Base-by-base conservation (phyloP, 2,329 filamentous ascomycete genomes). In the Penicillium sp. region DNA sequence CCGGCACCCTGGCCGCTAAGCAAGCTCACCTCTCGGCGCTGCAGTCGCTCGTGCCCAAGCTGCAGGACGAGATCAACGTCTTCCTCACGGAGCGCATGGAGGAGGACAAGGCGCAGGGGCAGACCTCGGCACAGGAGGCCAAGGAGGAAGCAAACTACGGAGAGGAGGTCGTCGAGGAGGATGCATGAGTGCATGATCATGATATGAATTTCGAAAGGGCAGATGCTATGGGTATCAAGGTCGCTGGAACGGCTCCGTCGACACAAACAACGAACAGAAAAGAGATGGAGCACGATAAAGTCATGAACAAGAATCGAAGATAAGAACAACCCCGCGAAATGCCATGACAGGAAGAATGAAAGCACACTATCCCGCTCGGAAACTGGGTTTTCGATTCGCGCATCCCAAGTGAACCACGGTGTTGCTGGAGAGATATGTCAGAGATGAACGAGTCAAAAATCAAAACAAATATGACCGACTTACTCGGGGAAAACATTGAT, bases 401-500 rank as follows among this genome's bases (percentile, higher is more conserved):
- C 88, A 93, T 22, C 87, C 88, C 64, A 92, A 88, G 75, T 93
- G 88, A 53, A 93, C 86, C 13, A 90, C 87, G 11, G 70, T 73
- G 56, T 77, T 76, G 57, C 74, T 77, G 44, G 45, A 39, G 45
- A 39, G 34, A 50, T 13, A 31, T 50, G 54, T 66, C 49, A 65
- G 63, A 48, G 9, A 18, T 30, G 13, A 13, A 22, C 18, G 37
- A 9, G 29, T 6, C 29, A 19, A 40, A 14, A 40, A 31, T 25
- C 18, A 8, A 18, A 22, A 19, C 10, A 25, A 27, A 14, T 19
- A 13, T 33, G 35, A 45, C 42, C 14, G 19, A 77, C 80, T 66
- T 84, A 89, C 73, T 95, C 88, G 6, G 91, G 89, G 71, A 93
- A 80, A 11, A 96, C 91, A 34, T 91, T 86, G 52, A 97, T 87